Conservation (phyloP, 2,329 filamentous ascomycete species). For the Trichoderma lentiforme region DNA sequence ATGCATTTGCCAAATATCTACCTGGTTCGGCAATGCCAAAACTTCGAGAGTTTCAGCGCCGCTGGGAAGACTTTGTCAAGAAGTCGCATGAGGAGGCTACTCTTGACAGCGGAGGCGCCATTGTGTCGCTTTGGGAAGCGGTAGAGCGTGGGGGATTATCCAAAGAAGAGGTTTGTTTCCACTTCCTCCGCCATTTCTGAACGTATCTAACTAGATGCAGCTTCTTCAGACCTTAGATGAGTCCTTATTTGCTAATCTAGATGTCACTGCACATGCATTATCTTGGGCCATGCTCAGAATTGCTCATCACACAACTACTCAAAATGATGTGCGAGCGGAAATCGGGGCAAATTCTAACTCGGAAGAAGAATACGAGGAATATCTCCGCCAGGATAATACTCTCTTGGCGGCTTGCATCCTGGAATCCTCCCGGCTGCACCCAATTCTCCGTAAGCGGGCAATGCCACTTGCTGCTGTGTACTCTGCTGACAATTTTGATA, state of each 20-base stretch:
- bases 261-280: constrained; percentile 13
- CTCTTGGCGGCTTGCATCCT: constrained; percentile 8
- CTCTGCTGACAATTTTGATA: not conserved
- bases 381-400: constrained; percentile 6
- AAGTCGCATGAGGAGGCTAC: not conserved
- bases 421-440: constrained; percentile 16
- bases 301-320: not conserved
- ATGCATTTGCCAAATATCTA: not conserved
- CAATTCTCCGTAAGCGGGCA: constrained; percentile 8
- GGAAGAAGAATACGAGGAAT: not conserved
- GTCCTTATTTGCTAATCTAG: constrained; percentile 17
- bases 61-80: not conserved
- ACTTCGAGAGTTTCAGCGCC: not conserved
- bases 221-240: constrained; percentile 19
- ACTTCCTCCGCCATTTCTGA: not conserved
- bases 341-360: not conserved
- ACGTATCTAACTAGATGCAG: not conserved
- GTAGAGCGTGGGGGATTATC: not conserved
- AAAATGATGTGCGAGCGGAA: not conserved
- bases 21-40: not conserved
- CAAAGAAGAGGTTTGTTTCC: not conserved
- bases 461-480: not conserved
- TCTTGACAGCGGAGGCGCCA: not conserved
- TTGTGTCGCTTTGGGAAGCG: not conserved
- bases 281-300: constrained; percentile 9